Evolutionary conservation across 176 grass and related monocot species (phyloP).

Genomic region (Oryza rufipogon): DNA sequence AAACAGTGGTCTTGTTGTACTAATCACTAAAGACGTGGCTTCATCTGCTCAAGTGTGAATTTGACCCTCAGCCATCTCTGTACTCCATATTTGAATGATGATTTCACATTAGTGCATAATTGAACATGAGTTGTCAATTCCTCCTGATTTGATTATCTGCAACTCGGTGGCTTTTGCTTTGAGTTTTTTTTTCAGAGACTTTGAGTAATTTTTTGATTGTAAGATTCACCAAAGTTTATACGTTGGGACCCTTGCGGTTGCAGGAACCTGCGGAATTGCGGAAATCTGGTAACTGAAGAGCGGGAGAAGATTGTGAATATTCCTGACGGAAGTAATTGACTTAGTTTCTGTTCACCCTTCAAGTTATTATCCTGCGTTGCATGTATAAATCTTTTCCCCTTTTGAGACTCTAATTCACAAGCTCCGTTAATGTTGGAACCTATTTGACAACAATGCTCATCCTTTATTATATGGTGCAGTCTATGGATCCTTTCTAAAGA

Average conservation of each 20-base stretch:
- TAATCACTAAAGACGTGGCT: slow-evolving; percentile 25
- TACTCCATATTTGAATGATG: slow-evolving; percentile 21
- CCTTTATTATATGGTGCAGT: not conserved
- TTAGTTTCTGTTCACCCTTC: not conserved
- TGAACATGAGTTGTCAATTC: slow-evolving; percentile 1
- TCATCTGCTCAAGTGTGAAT: slow-evolving; percentile 40
- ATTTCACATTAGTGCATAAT: not conserved
- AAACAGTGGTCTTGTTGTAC: slow-evolving; percentile 32
- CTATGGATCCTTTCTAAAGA: not conserved
- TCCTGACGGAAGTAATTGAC: not conserved
- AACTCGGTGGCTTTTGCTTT: not conserved
- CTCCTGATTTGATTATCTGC: not conserved
- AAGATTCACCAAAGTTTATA: slow-evolving; percentile 15
- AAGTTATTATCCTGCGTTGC: not conserved
- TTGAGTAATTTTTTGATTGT: not conserved
- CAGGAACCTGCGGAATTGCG: not conserved
- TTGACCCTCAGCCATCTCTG: slow-evolving; percentile 23
- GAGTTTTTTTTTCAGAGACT: not conserved
- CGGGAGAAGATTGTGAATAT: not conserved
- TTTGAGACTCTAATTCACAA: not conserved
- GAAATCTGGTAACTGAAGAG: not conserved
- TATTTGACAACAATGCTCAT: not conserved
- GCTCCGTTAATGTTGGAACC: not conserved
- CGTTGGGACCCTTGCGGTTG: not conserved
- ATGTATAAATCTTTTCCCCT: not conserved